These are phyloP conservation scores for Ogataea parapolymorpha DNA, from an alignment of 805 yeast genomes.

Conservation along the genomic window DNA sequence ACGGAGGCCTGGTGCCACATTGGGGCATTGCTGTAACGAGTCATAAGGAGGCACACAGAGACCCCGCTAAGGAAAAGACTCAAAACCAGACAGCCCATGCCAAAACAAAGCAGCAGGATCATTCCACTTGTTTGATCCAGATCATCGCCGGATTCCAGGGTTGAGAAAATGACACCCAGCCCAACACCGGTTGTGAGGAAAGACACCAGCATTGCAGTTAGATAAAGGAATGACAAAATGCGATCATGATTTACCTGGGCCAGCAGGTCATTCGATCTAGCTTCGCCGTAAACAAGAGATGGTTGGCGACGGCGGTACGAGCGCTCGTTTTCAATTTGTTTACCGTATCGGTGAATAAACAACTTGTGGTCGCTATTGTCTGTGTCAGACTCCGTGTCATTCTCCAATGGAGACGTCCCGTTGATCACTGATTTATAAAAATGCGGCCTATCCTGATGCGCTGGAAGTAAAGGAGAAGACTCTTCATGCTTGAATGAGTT, in stretches of 20 bases:
- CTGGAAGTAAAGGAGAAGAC: neutral
- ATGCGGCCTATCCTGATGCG: slow-evolving; percentile 2
- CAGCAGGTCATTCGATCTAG: slow-evolving; percentile 15
- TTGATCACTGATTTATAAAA: slow-evolving; percentile 13
- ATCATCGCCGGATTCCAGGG: slow-evolving; percentile 9
- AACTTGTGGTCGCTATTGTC: slow-evolving; percentile 14
- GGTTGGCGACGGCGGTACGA: slow-evolving; percentile 7
- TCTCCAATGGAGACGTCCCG: slow-evolving; percentile 2
- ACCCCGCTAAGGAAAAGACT: slow-evolving; percentile 40
- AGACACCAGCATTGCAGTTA: slow-evolving; percentile 38
- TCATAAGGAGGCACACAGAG: slow-evolving; percentile 43
- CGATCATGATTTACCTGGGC: slow-evolving; percentile 37
- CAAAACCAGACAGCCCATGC: slow-evolving; percentile 39
- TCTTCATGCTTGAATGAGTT: slow-evolving; percentile 3
- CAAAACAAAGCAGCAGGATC: slow-evolving; percentile 32
- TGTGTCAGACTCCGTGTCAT: slow-evolving; percentile 17
- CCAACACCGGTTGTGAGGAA: slow-evolving; percentile 42
- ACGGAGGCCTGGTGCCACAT: slow-evolving; percentile 42
- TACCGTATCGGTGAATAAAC: neutral
- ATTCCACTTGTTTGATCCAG: slow-evolving; percentile 16
- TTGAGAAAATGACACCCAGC: slow-evolving; percentile 38
- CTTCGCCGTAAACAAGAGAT: slow-evolving; percentile 10
- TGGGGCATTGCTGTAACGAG: slow-evolving; percentile 37
- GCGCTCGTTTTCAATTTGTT: neutral
- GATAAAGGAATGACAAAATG: slow-evolving; percentile 43